Evolutionary conservation across 1,284 basidiomycete species (phyloP), one percentile per base, ranked within the genome.

Genomic region (Fomitopsis pinicola): DNA sequence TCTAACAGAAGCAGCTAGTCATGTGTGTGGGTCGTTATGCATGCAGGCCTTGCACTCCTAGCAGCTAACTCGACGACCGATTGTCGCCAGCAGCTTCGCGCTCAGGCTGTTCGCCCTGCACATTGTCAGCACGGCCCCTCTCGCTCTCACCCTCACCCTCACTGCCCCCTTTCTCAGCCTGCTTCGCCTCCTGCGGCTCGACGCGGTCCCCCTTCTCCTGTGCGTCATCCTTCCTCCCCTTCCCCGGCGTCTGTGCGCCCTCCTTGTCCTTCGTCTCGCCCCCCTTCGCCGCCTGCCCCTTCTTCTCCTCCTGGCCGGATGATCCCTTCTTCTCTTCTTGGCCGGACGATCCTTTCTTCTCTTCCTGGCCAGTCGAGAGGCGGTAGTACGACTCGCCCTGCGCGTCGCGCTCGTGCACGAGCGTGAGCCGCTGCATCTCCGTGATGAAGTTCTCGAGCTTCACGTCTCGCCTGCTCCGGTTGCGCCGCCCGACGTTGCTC

Each of bases 391-490:
- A 50, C 48, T 59, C 57, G 45, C 57, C 57, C 19, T 53, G 33
- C 36, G 57, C 46, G 48, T 59, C 57, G 38, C 45, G 46, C 57
- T 59, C 57, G 48, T 59, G 57, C 36, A 59, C 57, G 26, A 59
- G 45, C 28, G 57, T 59, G 36, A 59, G 36, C 26, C 57, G 57
- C 57, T 59, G 57, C 57, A 59, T 59, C 48, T 59, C 57, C 33
- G 57, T 59, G 48, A 59, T 59, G 28, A 59, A 59, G 48, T 59
- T 61, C 60, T 61, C 60, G 40, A 61, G 50, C 46, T 53, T 40
- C 8, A 26, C 57, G 55, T 61, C 33, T 56, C 58, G 58, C 48
- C 44, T 58, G 60, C 60, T 61, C 50, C 60, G 56, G 45, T 44
- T 45, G 22, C 60, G 60, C 33, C 60, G 46, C 33, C 60, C 60